Evolutionary conservation across 129 eudicot species (phyloP).

Genomic region (Heracleum sosnowskyi): DNA sequence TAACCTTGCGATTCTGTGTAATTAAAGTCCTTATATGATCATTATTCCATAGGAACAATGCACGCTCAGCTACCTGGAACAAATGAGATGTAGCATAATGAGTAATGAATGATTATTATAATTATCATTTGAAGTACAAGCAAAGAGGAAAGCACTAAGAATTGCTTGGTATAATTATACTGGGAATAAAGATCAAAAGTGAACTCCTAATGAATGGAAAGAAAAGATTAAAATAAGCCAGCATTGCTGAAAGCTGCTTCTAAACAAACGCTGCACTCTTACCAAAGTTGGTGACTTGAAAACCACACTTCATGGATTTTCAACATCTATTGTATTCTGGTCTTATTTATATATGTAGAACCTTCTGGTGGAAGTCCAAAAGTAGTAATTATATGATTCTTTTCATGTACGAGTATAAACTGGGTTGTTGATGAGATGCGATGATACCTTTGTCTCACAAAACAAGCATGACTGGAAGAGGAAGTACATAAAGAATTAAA

Average conservation of each 20-base stretch:
- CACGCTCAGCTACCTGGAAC: constrained; percentile 61
- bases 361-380: not conserved
- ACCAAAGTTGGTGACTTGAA: not conserved
- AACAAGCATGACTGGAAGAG: not conserved
- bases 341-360: not conserved
- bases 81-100: too few species aligned
- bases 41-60: constrained; percentile 56
- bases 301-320: not conserved
- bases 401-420: too few species aligned
- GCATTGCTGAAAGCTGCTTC: not conserved
- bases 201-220: not conserved
- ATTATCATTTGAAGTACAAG: not conserved
- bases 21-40: constrained; percentile 55
- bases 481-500: not conserved
- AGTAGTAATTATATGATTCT: not conserved
- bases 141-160: not conserved
- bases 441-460: too few species aligned
- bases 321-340: not conserved
- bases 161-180: not conserved
- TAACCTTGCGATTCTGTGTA: constrained; percentile 38
- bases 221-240: not conserved
- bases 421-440: too few species aligned
- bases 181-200: not conserved
- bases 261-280: not conserved
- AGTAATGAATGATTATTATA: not conserved